These are phyloP conservation scores for Calonectria fujianensis DNA, from an alignment of 2,329 filamentous ascomycete genomes.

Conservation along the genomic window DNA sequence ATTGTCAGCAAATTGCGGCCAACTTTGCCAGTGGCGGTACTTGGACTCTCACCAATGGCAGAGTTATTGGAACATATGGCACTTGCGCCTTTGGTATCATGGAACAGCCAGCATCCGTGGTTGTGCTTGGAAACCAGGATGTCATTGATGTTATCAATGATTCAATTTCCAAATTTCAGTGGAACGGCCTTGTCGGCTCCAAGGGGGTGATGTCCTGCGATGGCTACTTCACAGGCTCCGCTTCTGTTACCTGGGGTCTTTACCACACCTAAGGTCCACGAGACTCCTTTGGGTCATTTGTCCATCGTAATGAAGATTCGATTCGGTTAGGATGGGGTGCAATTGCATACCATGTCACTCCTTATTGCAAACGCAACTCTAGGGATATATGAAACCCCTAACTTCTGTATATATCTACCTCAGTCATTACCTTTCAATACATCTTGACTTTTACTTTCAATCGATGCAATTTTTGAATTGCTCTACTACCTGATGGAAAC, in stretches of 20 bases:
- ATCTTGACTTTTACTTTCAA: too few species aligned
- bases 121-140: background rate
- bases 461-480: too few species aligned
- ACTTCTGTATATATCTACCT: too few species aligned
- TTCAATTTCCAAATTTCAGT: background rate
- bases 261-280: background rate
- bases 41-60: background rate
- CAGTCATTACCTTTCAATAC: too few species aligned
- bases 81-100: background rate
- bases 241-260: background rate
- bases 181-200: conserved; percentile 2
- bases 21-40: background rate
- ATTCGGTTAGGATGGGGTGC: too few species aligned
- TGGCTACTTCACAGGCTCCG: background rate
- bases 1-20: background rate
- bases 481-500: too few species aligned
- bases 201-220: background rate
- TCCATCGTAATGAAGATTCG: too few species aligned
- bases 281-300: too few species aligned
- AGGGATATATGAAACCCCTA: too few species aligned
- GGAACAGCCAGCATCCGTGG: background rate
- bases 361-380: too few species aligned
- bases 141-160: background rate
- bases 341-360: too few species aligned
- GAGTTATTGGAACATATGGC: background rate